Percentiles rank a stretch among this genome's conserved stretches.
Conservation (phyloP, 768 basidiomycete genomes). For the Megacollybia marginata region DNA sequence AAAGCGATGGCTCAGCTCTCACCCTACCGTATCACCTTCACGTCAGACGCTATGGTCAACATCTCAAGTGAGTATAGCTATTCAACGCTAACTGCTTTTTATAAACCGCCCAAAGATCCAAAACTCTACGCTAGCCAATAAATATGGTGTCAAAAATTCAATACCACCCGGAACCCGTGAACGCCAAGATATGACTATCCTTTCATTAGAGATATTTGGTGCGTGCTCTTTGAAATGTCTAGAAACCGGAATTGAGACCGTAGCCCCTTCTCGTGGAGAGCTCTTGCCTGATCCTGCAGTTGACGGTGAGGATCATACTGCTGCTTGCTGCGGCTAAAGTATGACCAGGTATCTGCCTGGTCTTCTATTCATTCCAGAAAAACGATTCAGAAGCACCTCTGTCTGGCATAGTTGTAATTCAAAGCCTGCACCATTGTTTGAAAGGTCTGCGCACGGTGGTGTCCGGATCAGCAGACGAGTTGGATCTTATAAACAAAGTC, state of each 20-base stretch:
- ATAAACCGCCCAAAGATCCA: constrained; percentile 14
- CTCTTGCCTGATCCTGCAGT: constrained; percentile 58
- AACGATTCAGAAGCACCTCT: constrained; percentile 26
- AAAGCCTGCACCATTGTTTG: constrained; percentile 18
- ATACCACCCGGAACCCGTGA: constrained; percentile 41
- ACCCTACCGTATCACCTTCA: constrained; percentile 17
- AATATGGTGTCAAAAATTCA: constrained; percentile 59
- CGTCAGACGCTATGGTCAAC: constrained; percentile 24
- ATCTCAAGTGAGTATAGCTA: too few species aligned
- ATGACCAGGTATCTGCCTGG: constrained; percentile 43
- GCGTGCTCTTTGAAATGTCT: constrained; percentile 13
- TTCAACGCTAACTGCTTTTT: too few species aligned
- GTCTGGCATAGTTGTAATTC: constrained; percentile 38
- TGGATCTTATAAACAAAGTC: constrained; percentile 72
- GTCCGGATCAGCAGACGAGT: constrained; percentile 34
- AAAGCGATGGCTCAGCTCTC: constrained; percentile 42
- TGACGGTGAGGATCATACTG: constrained; percentile 25
- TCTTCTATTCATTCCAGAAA: constrained; percentile 70
- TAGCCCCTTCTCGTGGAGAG: constrained; percentile 54
- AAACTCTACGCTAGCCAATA: constrained; percentile 69
- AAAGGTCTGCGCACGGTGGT: background rate
- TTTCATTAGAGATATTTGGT: constrained; percentile 88
- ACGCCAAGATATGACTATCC: constrained; percentile 66
- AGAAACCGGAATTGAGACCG: background rate
- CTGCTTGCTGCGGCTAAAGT: background rate